Evolutionary conservation across 768 basidiomycete genomes (phyloP).

Genomic region (Agaricus blazei): DNA sequence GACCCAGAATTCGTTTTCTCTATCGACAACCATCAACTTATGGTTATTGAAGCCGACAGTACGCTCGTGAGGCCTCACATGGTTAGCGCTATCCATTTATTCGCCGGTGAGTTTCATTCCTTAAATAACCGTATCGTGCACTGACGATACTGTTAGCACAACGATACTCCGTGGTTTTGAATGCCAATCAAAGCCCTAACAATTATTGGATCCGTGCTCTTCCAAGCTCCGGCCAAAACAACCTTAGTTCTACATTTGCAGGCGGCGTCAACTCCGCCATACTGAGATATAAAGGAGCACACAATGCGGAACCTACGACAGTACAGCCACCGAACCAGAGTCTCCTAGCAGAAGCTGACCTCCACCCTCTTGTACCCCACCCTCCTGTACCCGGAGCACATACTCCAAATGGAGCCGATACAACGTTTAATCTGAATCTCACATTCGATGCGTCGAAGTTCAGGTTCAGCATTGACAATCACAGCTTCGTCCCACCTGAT

Average conservation of each 20-base stretch:
- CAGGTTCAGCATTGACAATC: slow-evolving; percentile 23
- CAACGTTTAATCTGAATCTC: slow-evolving; percentile 20
- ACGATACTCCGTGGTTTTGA: slow-evolving; percentile 34
- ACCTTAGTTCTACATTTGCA: slow-evolving; percentile 7
- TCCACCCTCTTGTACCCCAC: not conserved
- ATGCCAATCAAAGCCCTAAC: slow-evolving; percentile 27
- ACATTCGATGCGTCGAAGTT: slow-evolving; percentile 19
- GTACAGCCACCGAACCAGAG: not conserved
- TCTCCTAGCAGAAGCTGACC: not conserved
- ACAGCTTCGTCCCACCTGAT: slow-evolving; percentile 21
- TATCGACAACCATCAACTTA: slow-evolving; percentile 38
- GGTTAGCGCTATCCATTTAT: slow-evolving; percentile 25
- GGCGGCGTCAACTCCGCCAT: slow-evolving; percentile 16
- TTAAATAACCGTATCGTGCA: not conserved
- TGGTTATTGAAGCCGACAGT: slow-evolving; percentile 33
- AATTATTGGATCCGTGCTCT: slow-evolving; percentile 34
- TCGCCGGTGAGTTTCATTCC: not conserved
- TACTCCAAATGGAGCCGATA: slow-evolving; percentile 29
- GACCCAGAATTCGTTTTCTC: slow-evolving; percentile 34
- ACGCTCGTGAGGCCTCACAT: slow-evolving; percentile 15
- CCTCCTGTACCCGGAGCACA: slow-evolving; percentile 22
- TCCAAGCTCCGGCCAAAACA: slow-evolving; percentile 17
- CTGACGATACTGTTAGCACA: slow-evolving; percentile 24
- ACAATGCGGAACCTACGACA: slow-evolving; percentile 25
- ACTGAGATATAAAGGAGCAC: slow-evolving; percentile 28